Percentiles rank a stretch among this genome's conserved stretches.
Evolutionary conservation across 1,284 basidiomycete species (phyloP).

Genomic region (Leccinum fuscescens): DNA sequence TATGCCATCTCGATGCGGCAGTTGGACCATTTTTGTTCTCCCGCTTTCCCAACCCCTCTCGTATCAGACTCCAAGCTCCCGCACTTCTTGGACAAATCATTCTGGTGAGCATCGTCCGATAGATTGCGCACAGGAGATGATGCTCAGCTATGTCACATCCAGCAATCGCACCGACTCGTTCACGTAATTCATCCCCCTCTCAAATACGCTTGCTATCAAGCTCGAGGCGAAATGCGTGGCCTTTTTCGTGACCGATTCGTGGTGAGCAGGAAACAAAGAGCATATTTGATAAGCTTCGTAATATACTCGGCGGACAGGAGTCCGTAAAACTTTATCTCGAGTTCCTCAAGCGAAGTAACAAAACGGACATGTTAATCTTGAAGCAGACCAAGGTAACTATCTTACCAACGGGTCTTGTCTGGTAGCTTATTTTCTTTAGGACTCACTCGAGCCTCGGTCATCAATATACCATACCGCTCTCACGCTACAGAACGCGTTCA

Average conservation of each 20-base stretch:
- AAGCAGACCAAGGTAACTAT: constrained; percentile 81
- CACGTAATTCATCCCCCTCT: too few relatives aligned
- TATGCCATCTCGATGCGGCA: too few relatives aligned
- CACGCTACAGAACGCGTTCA: constrained; percentile 93
- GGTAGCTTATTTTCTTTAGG: constrained; percentile 43
- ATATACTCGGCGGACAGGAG: constrained; percentile 85
- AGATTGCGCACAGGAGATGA: too few relatives aligned
- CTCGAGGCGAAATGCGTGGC: too few relatives aligned
- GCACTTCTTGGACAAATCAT: too few relatives aligned
- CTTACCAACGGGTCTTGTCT: background rate
- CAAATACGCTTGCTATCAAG: too few relatives aligned
- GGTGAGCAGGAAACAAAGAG: constrained; percentile 52
- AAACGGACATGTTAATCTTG: constrained; percentile 86
- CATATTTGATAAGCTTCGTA: constrained; percentile 70
- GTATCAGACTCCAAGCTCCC: too few relatives aligned
- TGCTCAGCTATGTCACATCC: too few relatives aligned
- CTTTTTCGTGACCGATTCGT: constrained; percentile 11
- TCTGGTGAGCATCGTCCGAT: too few relatives aligned
- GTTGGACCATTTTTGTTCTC: too few relatives aligned
- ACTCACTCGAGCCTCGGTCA: constrained; percentile 88
- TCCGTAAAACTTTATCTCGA: constrained; percentile 90
- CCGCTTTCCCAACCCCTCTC: too few relatives aligned
- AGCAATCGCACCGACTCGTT: too few relatives aligned
- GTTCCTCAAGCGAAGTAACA: constrained; percentile 92
- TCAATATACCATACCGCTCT: constrained; percentile 96